Percentiles rank a stretch among this genome's conserved stretches.
phyloP scores from a whole-genome alignment of 2,329 filamentous ascomycete genomes.

The Elsinoe batatas region DNA sequence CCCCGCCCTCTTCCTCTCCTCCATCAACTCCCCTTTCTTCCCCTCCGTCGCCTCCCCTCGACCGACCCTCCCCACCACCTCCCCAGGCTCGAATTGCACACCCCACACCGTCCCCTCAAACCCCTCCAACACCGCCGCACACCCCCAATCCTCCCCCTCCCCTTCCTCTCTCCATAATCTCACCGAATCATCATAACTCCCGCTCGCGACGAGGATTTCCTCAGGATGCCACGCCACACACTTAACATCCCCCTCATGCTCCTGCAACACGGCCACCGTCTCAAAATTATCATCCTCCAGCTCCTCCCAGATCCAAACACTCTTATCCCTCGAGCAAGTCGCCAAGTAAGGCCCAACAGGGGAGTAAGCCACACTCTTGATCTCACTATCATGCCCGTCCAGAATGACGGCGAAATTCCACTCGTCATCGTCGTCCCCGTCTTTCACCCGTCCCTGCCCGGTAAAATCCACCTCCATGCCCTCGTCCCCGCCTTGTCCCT shows the following conservation, averaged over 20 bases:
- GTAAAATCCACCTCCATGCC: constrained; percentile 25
- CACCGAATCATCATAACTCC: constrained; percentile 90
- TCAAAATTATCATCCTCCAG: constrained; percentile 92
- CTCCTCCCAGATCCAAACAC: constrained; percentile 98
- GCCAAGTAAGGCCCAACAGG: constrained; percentile 70
- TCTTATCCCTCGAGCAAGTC: constrained; percentile 86
- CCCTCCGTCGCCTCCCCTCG: constrained; percentile 18
- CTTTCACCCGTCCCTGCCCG: constrained; percentile 21
- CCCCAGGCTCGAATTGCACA: constrained; percentile 53
- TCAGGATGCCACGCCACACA: constrained; percentile 84
- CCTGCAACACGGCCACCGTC: constrained; percentile 86
- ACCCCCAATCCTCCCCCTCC: constrained; percentile 88
- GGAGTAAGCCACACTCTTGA: constrained; percentile 69
- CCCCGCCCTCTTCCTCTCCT: constrained; percentile 32
- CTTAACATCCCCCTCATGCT: constrained; percentile 94
- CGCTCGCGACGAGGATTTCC: constrained; percentile 68
- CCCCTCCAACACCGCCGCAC: constrained; percentile 69
- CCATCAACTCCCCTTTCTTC: constrained; percentile 29
- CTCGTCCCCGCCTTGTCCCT: constrained; percentile 12
- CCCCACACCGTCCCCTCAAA: constrained; percentile 87
- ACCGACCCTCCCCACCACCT: constrained; percentile 23
- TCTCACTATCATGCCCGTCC: constrained; percentile 90
- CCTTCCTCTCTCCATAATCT: constrained; percentile 81
- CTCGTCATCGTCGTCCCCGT: constrained; percentile 58
- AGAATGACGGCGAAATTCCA: constrained; percentile 90